A percentile compares a stretch with the other conserved stretches of the same genome.
Evolutionary conservation across 164 flowering plant species (phyloP).

Genomic region (Taxillus chinensis): DNA sequence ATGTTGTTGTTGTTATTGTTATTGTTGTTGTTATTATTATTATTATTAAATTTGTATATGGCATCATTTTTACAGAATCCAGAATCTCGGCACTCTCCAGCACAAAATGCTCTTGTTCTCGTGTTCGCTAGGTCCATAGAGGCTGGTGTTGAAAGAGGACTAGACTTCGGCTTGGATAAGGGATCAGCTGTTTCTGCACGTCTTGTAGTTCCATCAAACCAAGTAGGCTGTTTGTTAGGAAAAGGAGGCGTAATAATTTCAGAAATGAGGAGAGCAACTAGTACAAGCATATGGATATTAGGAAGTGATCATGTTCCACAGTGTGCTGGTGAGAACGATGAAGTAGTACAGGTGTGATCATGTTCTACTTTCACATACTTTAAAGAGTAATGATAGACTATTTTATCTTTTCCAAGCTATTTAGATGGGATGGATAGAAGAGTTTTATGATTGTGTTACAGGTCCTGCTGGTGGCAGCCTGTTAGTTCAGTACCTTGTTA

Average conservation of each 20-base stretch:
- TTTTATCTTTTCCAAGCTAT: neutral
- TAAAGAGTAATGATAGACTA: neutral
- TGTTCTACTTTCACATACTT: neutral
- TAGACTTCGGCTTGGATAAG: constrained; percentile 31
- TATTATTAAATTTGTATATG: too few species aligned
- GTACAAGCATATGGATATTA: constrained; percentile 47
- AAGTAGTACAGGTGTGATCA: constrained; percentile 68
- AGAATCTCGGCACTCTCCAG: constrained; percentile 53
- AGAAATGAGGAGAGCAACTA: constrained; percentile 67
- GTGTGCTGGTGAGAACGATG: constrained; percentile 58
- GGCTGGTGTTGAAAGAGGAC: constrained; percentile 41
- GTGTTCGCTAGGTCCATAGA: constrained; percentile 55
- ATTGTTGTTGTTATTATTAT: too few species aligned
- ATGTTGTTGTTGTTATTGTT: too few species aligned
- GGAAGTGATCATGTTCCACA: constrained; percentile 59
- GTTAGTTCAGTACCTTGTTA: too few species aligned
- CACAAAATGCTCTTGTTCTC: constrained; percentile 63
- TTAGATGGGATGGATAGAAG: neutral
- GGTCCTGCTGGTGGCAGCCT: too few species aligned
- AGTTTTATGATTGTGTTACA: too few species aligned
- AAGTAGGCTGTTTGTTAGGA: constrained; percentile 82
- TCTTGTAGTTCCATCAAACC: constrained; percentile 50
- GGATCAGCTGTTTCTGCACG: constrained; percentile 44
- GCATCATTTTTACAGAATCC: constrained; percentile 31
- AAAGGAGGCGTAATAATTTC: constrained; percentile 73